Evolutionary conservation across 306 rosid genomes (phyloP), one percentile per base, ranked within the genome.

Genomic region (Quercus cerris): DNA sequence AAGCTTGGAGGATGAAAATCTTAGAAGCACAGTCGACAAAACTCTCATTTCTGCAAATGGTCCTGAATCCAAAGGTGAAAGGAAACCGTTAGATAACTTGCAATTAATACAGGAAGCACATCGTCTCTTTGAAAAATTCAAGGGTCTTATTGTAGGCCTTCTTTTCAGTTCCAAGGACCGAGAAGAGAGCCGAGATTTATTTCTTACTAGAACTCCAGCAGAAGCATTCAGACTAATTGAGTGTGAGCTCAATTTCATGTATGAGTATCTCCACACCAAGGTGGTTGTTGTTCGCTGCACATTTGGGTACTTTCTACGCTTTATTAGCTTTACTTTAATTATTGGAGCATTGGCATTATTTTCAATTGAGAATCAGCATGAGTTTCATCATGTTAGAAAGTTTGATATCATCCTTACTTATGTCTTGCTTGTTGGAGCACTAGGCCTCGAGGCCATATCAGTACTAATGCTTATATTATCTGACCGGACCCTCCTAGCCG

Each of bases 191-290:
- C 55, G 78, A 28, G 17, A 11, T 1, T 70, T 44, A 18, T 79
- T 83, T 35, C 83, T 57, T 3, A 17, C 23, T 6, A 56, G 46
- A 27, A 17, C 52, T n/a, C 17, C 54, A 0, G 4, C 8, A 0
- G 23, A 55, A 1, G 84, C 86, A 28, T 79, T 83, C 25, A 33
- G 78, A 56, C 1, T 83, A 10, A 18, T 79, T 11, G 84, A 75
- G 71, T 68, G 31, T 23, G 84, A 83, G 78, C 78, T 79, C 25
- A 52, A 56, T 31, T 83, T 83, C 78, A 75, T 79, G 30, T 79
- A 75, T 56, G 81, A 83, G 15, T 81, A 79, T 44, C 83, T 83
- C 46, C 83, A 79, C 79, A 79, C 86, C 66, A 83, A 83, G 79
- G 71, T 19, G 12, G 63, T 49, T 15, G 82, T 83, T 1, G 52